Evolutionary conservation across 1,139 yeast species (phyloP).

Genomic region (Diutina sp.): DNA sequence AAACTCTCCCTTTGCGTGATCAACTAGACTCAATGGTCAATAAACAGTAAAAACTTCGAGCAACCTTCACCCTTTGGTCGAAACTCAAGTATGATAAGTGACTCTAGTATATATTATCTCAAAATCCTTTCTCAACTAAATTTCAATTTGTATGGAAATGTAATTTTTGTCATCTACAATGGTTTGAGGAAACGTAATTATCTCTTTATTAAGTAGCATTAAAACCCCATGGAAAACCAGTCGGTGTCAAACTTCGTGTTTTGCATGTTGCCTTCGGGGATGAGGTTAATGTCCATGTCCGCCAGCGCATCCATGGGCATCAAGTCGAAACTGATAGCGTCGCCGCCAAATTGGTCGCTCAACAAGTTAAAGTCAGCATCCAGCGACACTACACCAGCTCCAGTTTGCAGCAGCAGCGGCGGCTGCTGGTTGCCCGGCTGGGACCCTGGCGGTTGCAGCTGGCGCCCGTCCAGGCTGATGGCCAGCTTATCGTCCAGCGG

Average conservation of each 20-base stretch:
- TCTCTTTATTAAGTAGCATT: not conserved
- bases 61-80: too few species aligned
- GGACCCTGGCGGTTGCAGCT: not conserved
- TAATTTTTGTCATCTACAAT: too few species aligned
- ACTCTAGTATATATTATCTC: too few species aligned
- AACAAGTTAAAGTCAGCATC: not conserved
- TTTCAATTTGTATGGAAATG: too few species aligned
- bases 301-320: not conserved
- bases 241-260: conserved; percentile 1
- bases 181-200: not conserved
- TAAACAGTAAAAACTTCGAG: too few species aligned
- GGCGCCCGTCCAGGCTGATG: not conserved
- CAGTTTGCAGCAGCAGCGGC: not conserved
- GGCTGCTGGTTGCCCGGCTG: not conserved
- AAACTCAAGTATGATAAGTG: too few species aligned
- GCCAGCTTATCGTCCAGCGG: not conserved
- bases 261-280: not conserved
- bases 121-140: too few species aligned
- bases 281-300: conserved; percentile 1
- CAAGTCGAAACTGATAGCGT: not conserved
- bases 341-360: conserved; percentile 1
- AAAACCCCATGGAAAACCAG: conserved; percentile 1
- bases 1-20: too few species aligned
- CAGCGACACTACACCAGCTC: not conserved
- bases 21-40: too few species aligned